Evolutionary conservation across 2,329 filamentous ascomycete species (phyloP).

Genomic region (Fusarium sacchari): DNA sequence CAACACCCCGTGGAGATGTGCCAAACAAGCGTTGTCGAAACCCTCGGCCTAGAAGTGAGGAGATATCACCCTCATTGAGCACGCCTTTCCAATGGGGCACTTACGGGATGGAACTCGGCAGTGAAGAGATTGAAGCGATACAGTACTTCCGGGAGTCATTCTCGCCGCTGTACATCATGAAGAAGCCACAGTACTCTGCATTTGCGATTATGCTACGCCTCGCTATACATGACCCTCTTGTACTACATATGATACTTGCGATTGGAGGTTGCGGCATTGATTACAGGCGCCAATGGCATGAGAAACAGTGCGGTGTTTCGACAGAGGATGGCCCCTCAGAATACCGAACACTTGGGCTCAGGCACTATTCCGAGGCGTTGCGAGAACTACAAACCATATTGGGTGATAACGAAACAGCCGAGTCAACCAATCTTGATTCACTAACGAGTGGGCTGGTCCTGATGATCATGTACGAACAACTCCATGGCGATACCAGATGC

Average conservation of each 20-base stretch:
- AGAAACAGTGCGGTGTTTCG: too few species aligned
- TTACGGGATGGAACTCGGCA: not conserved
- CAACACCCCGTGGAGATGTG: accelerated
- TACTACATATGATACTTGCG: not conserved
- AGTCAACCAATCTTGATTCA: not conserved
- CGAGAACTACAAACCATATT: not conserved
- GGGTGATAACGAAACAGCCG: not conserved
- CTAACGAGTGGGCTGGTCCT: not conserved
- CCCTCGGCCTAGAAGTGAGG: not conserved
- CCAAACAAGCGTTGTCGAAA: too few species aligned
- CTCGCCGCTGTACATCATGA: not conserved
- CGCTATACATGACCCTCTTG: not conserved
- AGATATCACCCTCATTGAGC: not conserved
- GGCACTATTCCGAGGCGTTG: not conserved
- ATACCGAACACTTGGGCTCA: not conserved
- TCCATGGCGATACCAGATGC: not conserved
- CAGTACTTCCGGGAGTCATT: not conserved
- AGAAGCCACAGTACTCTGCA: not conserved
- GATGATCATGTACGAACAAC: not conserved
- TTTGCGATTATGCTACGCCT: not conserved
- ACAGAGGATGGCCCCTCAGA: not conserved
- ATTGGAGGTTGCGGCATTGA: not conserved
- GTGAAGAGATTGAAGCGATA: not conserved
- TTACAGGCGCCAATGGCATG: not conserved
- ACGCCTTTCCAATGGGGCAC: not conserved